Evolutionary conservation across 768 basidiomycete genomes (phyloP), one percentile per base, ranked within the genome.

Genomic region (Lentinula edodes): DNA sequence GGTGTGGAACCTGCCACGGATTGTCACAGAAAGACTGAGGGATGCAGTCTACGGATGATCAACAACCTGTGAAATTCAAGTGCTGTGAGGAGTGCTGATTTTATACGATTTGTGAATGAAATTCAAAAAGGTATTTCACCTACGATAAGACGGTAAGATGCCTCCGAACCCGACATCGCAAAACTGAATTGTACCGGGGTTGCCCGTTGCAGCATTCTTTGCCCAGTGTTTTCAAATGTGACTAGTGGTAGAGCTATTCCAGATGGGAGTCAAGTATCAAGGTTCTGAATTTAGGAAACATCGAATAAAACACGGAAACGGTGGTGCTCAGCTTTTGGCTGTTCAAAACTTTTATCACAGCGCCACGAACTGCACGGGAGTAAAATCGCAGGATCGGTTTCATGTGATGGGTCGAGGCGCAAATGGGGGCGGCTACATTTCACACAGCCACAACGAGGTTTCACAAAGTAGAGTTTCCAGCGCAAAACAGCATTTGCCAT

Each of bases 1-100:
- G 32, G n/a, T 36, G 53, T 54, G 53, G 53, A 54, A 54, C 53
- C 53, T 39, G 53, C 53, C 53, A 54, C 53, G 38, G 35, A 54
- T 5, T n/a, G 36, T 54, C 18, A 48, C 46, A 48, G 46, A 48
- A 52, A 52, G 35, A 52, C 51, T 34, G 51, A 52, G 32, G 28
- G 39, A 53, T 34, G 20, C 35, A 54, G 53, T 41, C 38, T 18
- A 54, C 53, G 38, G 53, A 54, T 54, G 53, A 39, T 54, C 53
- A 54, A 54, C 53, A 41, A 54, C 53, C 53, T 32, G 32, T 52
- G 51, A 52, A 35, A 52, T 15, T 5, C 12, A 9, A 36, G 32
- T 35, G 6, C 35, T 23, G 15, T 35, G 28, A 34, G 16, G 13
- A 13, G 34, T 35, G 32, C 16, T 10, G 12, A 16, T 52, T 52